Evolutionary conservation across 2,329 filamentous ascomycete species (phyloP), one percentile per base, ranked within the genome.

Genomic region (Penicillium sp.): DNA sequence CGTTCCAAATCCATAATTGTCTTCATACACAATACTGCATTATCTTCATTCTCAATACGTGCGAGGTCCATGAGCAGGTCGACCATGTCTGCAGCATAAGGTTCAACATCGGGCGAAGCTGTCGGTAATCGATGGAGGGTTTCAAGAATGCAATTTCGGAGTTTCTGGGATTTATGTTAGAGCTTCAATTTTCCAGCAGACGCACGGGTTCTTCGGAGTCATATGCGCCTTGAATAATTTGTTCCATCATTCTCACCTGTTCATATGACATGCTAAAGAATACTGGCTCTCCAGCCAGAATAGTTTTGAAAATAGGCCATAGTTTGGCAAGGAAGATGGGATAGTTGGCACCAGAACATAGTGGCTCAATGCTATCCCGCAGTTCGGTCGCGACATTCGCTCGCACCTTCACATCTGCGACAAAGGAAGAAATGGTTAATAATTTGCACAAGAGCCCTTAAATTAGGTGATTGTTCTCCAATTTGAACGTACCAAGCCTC

Each of bases 11-110:
- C 94, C 79, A 96, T 97, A 49, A 96, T 91, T 14, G 93, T 96
- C 80, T 99, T 99, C 77, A 99, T 91, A 72, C 93, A 97, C 59
- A 99, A 79, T n/a, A 95, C 91, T 2, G 93, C 94, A 81, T 99
- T 99, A 60, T 99, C 94, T 76, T 99, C 94, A 67, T 99, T 99
- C 75, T 99, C 94, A 41, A 86, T 88, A 64, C 88, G 87, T 56
- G 97, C 92, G 55, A 99, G 79, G 52, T 85, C 84, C 86, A 97
- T 93, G 60, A 97, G 82, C 62, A 96, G 82, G 69, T 97, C 92
- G 56, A 97, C 90, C 57, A 96, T 87, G 70, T 95, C 90, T 61
- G 87, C 84, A 37, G 93, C 92, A 73, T 93, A 95, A 0, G 88
- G 89, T 72, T 97, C 92, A 75, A 97, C 86, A 66, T 97, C 92